phyloP scores from a whole-genome alignment of 805 yeast genomes.

The Blastobotrys americana region DNA sequence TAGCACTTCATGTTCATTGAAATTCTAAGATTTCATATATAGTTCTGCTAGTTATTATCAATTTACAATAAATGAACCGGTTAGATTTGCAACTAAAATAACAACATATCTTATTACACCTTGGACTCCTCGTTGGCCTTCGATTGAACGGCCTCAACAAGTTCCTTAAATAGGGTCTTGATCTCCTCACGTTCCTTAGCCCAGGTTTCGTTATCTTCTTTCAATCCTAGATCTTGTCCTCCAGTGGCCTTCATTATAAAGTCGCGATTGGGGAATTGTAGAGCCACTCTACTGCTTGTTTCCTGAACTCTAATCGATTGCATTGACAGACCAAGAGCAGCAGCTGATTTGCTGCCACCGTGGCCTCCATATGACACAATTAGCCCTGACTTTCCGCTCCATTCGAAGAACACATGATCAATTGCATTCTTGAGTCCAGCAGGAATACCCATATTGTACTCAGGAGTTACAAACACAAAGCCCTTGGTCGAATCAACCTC shows the following conservation, averaged over 20 bases:
- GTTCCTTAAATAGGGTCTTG: background rate
- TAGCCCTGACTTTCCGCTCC: slow-evolving; percentile 31
- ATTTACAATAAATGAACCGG: no score
- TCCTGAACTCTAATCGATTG: slow-evolving; percentile 5
- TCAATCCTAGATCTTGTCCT: background rate
- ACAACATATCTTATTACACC: no score
- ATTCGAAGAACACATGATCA: slow-evolving; percentile 32
- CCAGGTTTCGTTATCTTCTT: background rate
- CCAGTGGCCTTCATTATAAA: background rate
- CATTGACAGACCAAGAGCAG: slow-evolving; percentile 19
- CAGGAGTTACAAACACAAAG: slow-evolving; percentile 33
- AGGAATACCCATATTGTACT: slow-evolving; percentile 35
- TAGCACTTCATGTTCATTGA: no score
- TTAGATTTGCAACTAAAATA: no score
- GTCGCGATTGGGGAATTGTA: background rate
- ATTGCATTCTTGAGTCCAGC: slow-evolving; percentile 35
- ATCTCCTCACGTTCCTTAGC: background rate
- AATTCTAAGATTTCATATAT: no score
- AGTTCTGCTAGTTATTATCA: no score
- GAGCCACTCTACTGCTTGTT: background rate
- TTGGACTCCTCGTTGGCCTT: background rate
- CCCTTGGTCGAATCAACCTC: slow-evolving; percentile 24
- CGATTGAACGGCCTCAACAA: background rate
- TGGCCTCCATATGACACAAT: slow-evolving; percentile 31
- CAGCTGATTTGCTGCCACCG: slow-evolving; percentile 28